Evolutionary conservation across 2,329 filamentous ascomycete genomes (phyloP).

Genomic region (Microcyclosporella mali): DNA sequence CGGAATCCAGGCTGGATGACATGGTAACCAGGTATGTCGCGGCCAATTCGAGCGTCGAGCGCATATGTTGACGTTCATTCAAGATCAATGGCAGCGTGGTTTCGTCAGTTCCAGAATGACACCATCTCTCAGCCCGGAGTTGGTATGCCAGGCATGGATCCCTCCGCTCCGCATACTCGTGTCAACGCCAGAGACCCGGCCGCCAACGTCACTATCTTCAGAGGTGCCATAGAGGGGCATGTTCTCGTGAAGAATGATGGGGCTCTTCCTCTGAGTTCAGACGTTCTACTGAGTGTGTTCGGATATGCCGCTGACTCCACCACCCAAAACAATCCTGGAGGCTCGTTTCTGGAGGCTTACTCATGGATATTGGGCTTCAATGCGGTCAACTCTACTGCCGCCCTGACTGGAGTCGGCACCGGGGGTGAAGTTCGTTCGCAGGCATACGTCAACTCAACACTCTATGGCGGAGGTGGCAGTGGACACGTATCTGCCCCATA

Average conservation of each 20-base stretch:
- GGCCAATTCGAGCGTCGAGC: slow-evolving; percentile 58
- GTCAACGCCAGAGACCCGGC: slow-evolving; percentile 75
- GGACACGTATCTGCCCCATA: no score
- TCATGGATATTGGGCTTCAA: slow-evolving; percentile 63
- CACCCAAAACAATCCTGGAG: slow-evolving; percentile 70
- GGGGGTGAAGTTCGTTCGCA: slow-evolving; percentile 61
- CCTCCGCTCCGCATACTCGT: slow-evolving; percentile 54
- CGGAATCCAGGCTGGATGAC: slow-evolving; percentile 79
- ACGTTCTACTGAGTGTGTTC: slow-evolving; percentile 69
- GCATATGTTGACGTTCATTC: slow-evolving; percentile 30
- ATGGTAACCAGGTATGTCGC: slow-evolving; percentile 79
- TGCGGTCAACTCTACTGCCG: slow-evolving; percentile 56
- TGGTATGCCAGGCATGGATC: slow-evolving; percentile 64
- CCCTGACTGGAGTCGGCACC: slow-evolving; percentile 60
- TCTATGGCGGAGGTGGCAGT: slow-evolving; percentile 3
- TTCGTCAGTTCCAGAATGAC: slow-evolving; percentile 46
- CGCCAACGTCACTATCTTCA: slow-evolving; percentile 69
- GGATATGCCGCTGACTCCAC: slow-evolving; percentile 78
- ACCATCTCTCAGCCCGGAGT: slow-evolving; percentile 81
- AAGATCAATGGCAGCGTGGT: slow-evolving; percentile 27
- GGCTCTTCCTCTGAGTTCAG: slow-evolving; percentile 65
- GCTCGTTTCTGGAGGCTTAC: slow-evolving; percentile 61
- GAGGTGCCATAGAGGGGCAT: slow-evolving; percentile 67
- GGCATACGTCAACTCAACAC: slow-evolving; percentile 7
- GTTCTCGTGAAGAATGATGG: slow-evolving; percentile 85